Conservation (phyloP, 352 stramenopile species). For the Phytophthora ramorum region DNA sequence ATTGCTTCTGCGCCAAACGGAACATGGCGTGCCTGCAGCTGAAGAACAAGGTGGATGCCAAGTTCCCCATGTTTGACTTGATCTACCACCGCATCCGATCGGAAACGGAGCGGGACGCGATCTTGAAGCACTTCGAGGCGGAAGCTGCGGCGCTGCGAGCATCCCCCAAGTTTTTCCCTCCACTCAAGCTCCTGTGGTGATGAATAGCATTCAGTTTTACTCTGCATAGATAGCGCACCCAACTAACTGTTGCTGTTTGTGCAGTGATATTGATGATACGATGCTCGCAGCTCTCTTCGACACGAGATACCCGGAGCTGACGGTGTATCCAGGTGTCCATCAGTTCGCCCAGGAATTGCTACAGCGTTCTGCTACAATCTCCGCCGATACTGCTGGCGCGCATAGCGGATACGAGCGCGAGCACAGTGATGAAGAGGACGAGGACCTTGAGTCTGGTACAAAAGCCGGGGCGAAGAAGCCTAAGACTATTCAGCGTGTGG, state of each 20-base stretch:
- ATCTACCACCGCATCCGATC: constrained; percentile 71
- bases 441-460: constrained; percentile 27
- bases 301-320: constrained; percentile 81
- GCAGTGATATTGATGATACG: constrained; percentile 86
- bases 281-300: constrained; percentile 82
- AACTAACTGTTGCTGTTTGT: constrained; percentile 1
- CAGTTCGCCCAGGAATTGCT: constrained; percentile 85
- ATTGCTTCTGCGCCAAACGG: constrained; percentile 61
- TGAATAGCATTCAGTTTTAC: no score
- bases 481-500: constrained; percentile 55
- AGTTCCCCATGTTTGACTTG: constrained; percentile 72
- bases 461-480: constrained; percentile 13
- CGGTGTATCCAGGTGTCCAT: constrained; percentile 83
- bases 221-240: not conserved
- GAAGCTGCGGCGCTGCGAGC: constrained; percentile 46
- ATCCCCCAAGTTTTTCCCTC: constrained; percentile 45
- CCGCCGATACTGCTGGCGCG: constrained; percentile 22
- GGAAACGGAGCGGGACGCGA: constrained; percentile 48
- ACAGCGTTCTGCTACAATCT: constrained; percentile 38
- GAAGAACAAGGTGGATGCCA: constrained; percentile 75
- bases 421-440: constrained; percentile 34
- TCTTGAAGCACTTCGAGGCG: constrained; percentile 71
- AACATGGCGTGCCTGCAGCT: constrained; percentile 55
- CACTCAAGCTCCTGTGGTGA: constrained; percentile 78
- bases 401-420: constrained; percentile 36